A percentile compares a stretch with the other conserved stretches of the same genome.
These are phyloP conservation scores for Colletotrichum graminicola DNA, from an alignment of 2,329 filamentous ascomycete genomes.

Conservation along the genomic window DNA sequence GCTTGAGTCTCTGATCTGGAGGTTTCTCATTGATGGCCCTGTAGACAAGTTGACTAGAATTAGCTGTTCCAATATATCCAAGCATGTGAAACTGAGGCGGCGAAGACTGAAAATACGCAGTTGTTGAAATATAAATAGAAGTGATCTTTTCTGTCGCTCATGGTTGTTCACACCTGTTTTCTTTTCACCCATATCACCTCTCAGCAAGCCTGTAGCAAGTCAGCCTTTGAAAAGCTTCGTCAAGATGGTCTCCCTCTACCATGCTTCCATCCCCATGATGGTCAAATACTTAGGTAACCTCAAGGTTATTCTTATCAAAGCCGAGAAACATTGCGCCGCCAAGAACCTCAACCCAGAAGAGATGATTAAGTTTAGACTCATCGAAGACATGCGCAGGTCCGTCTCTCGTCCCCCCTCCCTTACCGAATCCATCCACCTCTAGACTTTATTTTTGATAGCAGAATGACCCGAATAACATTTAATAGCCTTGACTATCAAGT, in stretches of 20 bases:
- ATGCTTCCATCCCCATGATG: constrained; percentile 45
- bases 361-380: constrained; percentile 43
- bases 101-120: neutral
- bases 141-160: neutral
- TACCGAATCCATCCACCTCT: neutral
- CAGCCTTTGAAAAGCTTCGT: neutral
- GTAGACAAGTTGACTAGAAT: neutral
- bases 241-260: constrained; percentile 36
- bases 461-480: neutral
- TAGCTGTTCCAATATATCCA: too few species aligned
- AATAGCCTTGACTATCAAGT: constrained; percentile 44
- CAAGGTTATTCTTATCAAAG: constrained; percentile 43
- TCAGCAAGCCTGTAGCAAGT: neutral
- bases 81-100: neutral
- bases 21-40: too few species aligned
- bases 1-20: neutral
- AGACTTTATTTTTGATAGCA: neutral
- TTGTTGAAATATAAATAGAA: neutral
- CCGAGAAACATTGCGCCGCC: constrained; percentile 28
- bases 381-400: constrained; percentile 44
- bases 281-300: constrained; percentile 48
- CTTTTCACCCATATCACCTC: neutral
- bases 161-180: neutral
- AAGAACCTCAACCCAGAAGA: constrained; percentile 41
- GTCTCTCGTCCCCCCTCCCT: neutral